Evolutionary conservation across 2,329 filamentous ascomycete genomes (phyloP).

Genomic region (Tolypocladium nubicola): DNA sequence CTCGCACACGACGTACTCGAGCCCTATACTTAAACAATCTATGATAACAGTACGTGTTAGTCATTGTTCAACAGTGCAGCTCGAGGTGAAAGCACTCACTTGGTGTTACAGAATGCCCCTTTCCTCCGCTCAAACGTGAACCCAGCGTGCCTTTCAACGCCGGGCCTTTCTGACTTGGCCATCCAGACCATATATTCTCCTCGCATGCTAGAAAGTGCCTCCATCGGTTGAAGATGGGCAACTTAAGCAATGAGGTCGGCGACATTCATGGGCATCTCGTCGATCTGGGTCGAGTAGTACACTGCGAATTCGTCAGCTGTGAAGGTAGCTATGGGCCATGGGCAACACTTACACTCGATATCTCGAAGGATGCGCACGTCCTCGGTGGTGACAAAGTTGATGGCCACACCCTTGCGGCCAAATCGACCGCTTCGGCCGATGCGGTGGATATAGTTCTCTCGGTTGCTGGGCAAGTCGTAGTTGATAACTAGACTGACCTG

Average conservation of each 20-base stretch:
- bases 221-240: not conserved
- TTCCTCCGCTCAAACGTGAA: slow-evolving; percentile 1
- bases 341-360: slow-evolving; percentile 67
- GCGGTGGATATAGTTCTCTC: slow-evolving; percentile 99
- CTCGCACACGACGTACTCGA: not conserved
- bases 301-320: slow-evolving; percentile 40
- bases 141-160: not conserved
- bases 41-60: not conserved
- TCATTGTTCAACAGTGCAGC: not conserved
- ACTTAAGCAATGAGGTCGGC: slow-evolving; percentile 45
- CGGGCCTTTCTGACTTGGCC: not conserved
- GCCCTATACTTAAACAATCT: not conserved
- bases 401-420: slow-evolving; percentile 95
- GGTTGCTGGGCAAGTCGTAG: slow-evolving; percentile 95
- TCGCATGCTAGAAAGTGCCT: not conserved
- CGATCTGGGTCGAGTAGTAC: slow-evolving; percentile 93
- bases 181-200: not conserved
- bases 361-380: slow-evolving; percentile 95
- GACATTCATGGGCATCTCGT: slow-evolving; percentile 98
- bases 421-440: slow-evolving; percentile 94
- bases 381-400: slow-evolving; percentile 98
- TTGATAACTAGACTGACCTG: slow-evolving; percentile 98
- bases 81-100: not conserved
- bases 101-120: not conserved
- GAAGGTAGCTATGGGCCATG: not conserved